Conservation (phyloP, 2,329 filamentous ascomycete genomes). For the Drechmeria coniospora region DNA sequence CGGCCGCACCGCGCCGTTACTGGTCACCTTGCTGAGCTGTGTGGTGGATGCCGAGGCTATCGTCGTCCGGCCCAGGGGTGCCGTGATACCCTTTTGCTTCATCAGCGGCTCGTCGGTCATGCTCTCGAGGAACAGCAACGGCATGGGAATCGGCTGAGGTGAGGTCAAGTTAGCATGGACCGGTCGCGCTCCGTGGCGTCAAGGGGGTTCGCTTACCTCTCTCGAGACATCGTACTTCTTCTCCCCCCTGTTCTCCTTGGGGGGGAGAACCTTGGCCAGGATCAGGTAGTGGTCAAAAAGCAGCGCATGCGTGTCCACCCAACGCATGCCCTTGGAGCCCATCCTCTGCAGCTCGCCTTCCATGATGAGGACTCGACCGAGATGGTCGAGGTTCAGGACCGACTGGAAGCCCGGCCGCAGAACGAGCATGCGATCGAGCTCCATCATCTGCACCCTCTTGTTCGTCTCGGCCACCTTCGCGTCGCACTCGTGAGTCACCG, state of each 20-base stretch:
- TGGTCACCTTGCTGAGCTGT: conserved; percentile 39
- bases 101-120: conserved; percentile 82
- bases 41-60: conserved; percentile 43
- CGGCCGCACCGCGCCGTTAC: conserved; percentile 36
- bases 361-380: conserved; percentile 81
- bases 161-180: too few relatives aligned
- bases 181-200: too few relatives aligned
- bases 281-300: conserved; percentile 96
- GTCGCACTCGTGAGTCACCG: conserved; percentile 82
- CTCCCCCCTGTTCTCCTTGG: conserved; percentile 53
- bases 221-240: conserved; percentile 93
- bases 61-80: conserved; percentile 42
- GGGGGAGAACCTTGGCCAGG: conserved; percentile 62
- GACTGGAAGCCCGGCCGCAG: conserved; percentile 77
- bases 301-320: conserved; percentile 86
- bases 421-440: conserved; percentile 69
- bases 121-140: conserved; percentile 80
- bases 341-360: conserved; percentile 80
- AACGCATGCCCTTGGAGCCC: conserved; percentile 77
- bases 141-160: conserved; percentile 96
- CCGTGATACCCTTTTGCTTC: conserved; percentile 62
- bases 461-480: conserved; percentile 82
- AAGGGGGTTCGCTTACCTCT: conserved; percentile 35
- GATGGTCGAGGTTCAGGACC: conserved; percentile 80
- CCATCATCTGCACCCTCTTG: conserved; percentile 77